These are phyloP conservation scores for Digitaria exilis DNA, from an alignment of 202 grass and related monocot genomes.

Conservation along the genomic window DNA sequence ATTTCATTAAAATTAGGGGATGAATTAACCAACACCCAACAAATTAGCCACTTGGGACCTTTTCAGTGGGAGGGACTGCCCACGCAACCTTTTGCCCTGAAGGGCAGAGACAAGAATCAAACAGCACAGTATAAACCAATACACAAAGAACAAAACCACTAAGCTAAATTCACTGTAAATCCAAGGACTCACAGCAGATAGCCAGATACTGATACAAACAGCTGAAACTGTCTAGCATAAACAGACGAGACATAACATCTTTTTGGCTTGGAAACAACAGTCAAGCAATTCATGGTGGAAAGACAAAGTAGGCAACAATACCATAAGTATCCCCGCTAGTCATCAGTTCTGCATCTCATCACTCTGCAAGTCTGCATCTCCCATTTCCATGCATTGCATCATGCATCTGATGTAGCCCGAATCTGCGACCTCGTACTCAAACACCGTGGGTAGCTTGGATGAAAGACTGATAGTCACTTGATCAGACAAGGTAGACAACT, in stretches of 20 bases:
- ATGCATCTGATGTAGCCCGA: background rate
- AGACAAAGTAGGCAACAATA: background rate
- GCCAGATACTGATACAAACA: background rate
- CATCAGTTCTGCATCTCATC: conserved; percentile 52
- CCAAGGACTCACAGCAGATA: conserved; percentile 13
- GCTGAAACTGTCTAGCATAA: background rate
- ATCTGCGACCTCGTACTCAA: conserved; percentile 59
- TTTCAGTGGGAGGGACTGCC: too few relatives aligned
- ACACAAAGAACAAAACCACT: background rate
- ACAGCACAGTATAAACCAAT: background rate
- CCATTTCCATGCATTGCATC: too few relatives aligned
- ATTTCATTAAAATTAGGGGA: background rate
- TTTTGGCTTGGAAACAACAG: background rate
- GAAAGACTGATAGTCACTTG: conserved; percentile 76
- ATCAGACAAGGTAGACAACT: conserved; percentile 63
- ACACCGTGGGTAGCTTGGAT: conserved; percentile 64
- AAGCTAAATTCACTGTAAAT: background rate
- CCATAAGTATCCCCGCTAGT: background rate
- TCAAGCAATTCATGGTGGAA: background rate
- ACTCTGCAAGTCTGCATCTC: too few relatives aligned
- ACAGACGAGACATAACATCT: background rate
- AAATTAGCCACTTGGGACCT: background rate
- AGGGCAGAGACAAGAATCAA: background rate
- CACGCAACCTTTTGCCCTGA: background rate
- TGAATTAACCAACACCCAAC: background rate